Base-by-base conservation (phyloP, 2,329 filamentous ascomycete species). In the Lomentospora prolificans region DNA sequence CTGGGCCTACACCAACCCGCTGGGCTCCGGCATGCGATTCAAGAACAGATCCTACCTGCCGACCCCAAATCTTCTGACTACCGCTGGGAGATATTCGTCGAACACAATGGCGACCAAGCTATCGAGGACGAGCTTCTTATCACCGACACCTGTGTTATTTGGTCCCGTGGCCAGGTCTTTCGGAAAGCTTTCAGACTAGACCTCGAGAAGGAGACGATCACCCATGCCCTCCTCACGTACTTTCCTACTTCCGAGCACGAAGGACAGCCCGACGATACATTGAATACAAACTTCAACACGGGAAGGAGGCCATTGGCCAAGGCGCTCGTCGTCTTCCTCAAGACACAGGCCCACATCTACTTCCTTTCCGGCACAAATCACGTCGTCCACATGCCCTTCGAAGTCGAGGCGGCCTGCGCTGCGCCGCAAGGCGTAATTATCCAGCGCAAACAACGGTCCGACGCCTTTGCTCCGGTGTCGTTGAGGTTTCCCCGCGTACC, bases 351-450 rank as follows among this genome's bases (percentile, higher is more conserved):
- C 22, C 92, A 97, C 66, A 83, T 99, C 61, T 95, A 91, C 75
- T 96, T 95, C 67, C 79, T 97, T 36, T 82, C 87, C 2, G 92
- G 92, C 19, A 85, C 89, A 31, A 94, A 82, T 65, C 89, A 99
- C 77, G 82, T 96, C 57, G 79, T 97, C 51, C 90, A 96, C 67
- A 82, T 99, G 65, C 92, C 92, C 1, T 99, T 99, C 65, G 91
- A 97, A 70, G 87, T 96, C 44, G 90, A 96, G 66, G 83, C 83
- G 55, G 90, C 89, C 28, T 89, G 91, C 67, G 84, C 92, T 33
- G 88, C 89, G 10, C 87, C 90, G 4, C 78, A 83, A 30, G 94
- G 94, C 25, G 78, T 97, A 52, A 79, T 99, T 19, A 82, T 99
- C 57, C 92, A 97, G 69, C 80, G 91, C 58, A 95, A 87, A 66